These are phyloP conservation scores for Saccharomyces hybrid DNA, from an alignment of 1,139 yeast species.

Conservation along the genomic window DNA sequence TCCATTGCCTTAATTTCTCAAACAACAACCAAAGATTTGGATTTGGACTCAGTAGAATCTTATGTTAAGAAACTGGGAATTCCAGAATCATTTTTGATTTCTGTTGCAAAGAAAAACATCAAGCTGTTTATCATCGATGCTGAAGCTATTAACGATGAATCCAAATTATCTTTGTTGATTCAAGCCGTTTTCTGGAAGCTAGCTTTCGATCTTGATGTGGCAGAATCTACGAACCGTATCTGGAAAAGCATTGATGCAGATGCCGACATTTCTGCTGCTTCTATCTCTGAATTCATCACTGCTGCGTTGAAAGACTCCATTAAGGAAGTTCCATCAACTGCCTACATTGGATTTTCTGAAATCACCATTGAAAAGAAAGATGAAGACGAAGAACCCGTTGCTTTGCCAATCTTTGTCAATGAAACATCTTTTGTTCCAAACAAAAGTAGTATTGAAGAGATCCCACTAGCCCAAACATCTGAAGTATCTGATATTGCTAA, in stretches of 20 bases:
- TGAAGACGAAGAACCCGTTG: constrained; percentile 13
- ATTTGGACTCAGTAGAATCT: constrained; percentile 25
- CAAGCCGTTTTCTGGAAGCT: constrained; percentile 78
- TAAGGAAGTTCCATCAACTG: constrained; percentile 15
- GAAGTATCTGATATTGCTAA: constrained; percentile 54
- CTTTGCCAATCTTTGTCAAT: constrained; percentile 44
- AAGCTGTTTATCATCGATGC: constrained; percentile 51
- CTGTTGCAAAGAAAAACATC: constrained; percentile 48
- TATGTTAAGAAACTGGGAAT: constrained; percentile 43
- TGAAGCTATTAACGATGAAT: constrained; percentile 52
- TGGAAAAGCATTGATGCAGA: constrained; percentile 1
- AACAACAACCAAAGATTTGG: constrained; percentile 19
- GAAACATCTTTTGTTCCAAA: constrained; percentile 58
- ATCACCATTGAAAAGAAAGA: constrained; percentile 27
- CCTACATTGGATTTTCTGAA: constrained; percentile 18
- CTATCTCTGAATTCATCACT: constrained; percentile 19
- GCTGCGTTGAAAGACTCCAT: constrained; percentile 34
- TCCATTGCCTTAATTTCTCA: constrained; percentile 41
- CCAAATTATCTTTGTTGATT: constrained; percentile 60
- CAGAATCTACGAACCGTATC: constrained; percentile 3
- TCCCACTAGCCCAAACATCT: constrained; percentile 38
- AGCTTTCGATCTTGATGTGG: constrained; percentile 36
- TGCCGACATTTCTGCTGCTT: not conserved
- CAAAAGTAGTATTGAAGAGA: constrained; percentile 36
- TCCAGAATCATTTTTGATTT: constrained; percentile 46